phyloP scores from a whole-genome alignment of 164 flowering plant genomes.

The Platanus orientalis region DNA sequence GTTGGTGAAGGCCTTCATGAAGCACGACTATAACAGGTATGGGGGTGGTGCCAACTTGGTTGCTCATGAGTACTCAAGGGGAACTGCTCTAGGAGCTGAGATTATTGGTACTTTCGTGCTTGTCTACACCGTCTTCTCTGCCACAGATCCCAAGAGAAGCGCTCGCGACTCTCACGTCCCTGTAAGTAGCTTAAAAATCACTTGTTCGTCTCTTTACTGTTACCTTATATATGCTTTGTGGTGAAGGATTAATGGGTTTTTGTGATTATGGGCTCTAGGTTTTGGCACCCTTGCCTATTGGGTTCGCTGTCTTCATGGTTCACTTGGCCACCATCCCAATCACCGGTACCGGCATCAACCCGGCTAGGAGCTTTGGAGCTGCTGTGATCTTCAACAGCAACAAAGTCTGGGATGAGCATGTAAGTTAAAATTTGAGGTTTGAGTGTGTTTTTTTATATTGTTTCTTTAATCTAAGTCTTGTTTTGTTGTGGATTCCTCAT shows the following conservation, averaged over 20 bases:
- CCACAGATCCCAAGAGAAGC: conserved; percentile 43
- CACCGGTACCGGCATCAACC: conserved; percentile 36
- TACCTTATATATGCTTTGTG: not conserved
- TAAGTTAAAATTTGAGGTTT: no score
- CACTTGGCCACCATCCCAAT: conserved; percentile 32
- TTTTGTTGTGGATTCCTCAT: not conserved
- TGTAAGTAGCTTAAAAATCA: conserved; percentile 15
- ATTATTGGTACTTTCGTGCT: conserved; percentile 36
- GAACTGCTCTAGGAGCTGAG: conserved; percentile 43
- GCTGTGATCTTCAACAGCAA: conserved; percentile 36
- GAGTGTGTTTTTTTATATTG: not conserved
- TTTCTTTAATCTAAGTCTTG: not conserved
- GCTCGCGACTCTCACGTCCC: conserved; percentile 49
- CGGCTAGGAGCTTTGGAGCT: conserved; percentile 44
- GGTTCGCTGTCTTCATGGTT: conserved; percentile 30
- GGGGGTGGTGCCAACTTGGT: conserved; percentile 40
- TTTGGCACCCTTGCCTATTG: conserved; percentile 37
- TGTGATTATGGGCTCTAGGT: conserved; percentile 12
- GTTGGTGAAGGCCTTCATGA: conserved; percentile 37
- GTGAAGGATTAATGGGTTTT: not conserved
- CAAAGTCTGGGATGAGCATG: conserved; percentile 38
- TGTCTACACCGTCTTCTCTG: conserved; percentile 40
- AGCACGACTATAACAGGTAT: conserved; percentile 12
- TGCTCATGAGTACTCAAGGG: conserved; percentile 24
- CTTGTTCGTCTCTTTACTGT: not conserved